These are phyloP conservation scores for Fusarium austroafricanum DNA, from an alignment of 2,329 filamentous ascomycete genomes.

Conservation along the genomic window DNA sequence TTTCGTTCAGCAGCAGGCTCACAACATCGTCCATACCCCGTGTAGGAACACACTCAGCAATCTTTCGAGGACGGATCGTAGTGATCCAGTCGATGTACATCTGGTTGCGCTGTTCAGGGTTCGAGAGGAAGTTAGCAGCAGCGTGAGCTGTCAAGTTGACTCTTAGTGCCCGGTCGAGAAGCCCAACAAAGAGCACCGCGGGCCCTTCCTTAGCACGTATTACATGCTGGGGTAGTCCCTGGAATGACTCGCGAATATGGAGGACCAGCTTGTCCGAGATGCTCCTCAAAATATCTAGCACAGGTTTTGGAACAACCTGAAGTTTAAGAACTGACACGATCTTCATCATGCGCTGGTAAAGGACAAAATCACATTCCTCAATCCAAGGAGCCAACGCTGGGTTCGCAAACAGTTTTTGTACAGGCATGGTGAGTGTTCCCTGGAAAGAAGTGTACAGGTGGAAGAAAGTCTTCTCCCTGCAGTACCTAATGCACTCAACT, in stretches of 20 bases:
- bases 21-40: constrained; percentile 75
- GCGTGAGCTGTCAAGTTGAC: constrained; percentile 96
- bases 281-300: constrained; percentile 86
- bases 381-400: constrained; percentile 90
- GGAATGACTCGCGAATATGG: constrained; percentile 87
- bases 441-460: constrained; percentile 95
- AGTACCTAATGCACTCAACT: constrained; percentile 94
- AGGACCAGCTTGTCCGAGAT: constrained; percentile 84
- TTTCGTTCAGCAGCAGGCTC: constrained; percentile 71
- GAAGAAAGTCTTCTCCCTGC: constrained; percentile 97
- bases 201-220: constrained; percentile 88
- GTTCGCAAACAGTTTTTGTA: constrained; percentile 90
- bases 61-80: constrained; percentile 70
- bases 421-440: constrained; percentile 94
- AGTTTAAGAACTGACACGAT: constrained; percentile 90
- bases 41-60: constrained; percentile 72
- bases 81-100: constrained; percentile 95
- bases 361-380: constrained; percentile 91
- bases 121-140: constrained; percentile 90
- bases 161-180: constrained; percentile 86
- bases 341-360: constrained; percentile 97
- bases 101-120: constrained; percentile 87
- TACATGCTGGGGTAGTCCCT: constrained; percentile 85
- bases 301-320: constrained; percentile 88
- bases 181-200: constrained; percentile 86